phyloP scores from a whole-genome alignment of 2,329 filamentous ascomycete genomes.

The Microdochium nivale region DNA sequence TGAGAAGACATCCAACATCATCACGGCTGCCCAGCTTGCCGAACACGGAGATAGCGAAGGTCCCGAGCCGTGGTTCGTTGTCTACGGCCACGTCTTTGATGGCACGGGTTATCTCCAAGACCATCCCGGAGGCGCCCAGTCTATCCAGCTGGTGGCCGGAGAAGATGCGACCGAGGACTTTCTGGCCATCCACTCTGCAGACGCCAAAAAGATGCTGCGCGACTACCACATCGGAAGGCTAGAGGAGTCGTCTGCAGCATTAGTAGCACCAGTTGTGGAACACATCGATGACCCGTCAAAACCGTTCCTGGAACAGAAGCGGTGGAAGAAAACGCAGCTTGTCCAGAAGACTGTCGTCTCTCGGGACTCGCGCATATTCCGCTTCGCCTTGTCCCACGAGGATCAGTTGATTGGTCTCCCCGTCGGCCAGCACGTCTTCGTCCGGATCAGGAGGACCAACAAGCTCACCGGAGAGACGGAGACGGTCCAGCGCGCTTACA shows the following conservation, averaged over 20 bases:
- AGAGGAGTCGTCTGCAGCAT: neutral
- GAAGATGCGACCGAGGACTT: conserved; percentile 83
- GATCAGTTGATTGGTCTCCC: conserved; percentile 68
- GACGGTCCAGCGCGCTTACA: conserved; percentile 78
- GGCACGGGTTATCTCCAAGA: conserved; percentile 71
- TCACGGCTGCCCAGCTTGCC: neutral
- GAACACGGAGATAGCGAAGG: neutral
- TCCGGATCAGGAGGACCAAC: conserved; percentile 58
- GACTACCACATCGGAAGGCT: conserved; percentile 77
- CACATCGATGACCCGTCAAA: neutral
- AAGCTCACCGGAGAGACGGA: conserved; percentile 50
- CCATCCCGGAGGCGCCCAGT: conserved; percentile 80
- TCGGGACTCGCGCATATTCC: conserved; percentile 73
- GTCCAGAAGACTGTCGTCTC: conserved; percentile 62
- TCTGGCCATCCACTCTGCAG: conserved; percentile 86
- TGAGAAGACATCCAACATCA: neutral
- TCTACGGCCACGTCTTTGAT: conserved; percentile 84
- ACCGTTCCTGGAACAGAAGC: conserved; percentile 60
- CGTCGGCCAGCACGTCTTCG: conserved; percentile 79
- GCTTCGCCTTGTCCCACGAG: conserved; percentile 66
- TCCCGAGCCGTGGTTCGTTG: conserved; percentile 70
- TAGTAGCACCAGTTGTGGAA: neutral
- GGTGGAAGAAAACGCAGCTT: conserved; percentile 67
- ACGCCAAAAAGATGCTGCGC: conserved; percentile 83
- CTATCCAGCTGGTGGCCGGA: conserved; percentile 75